A percentile compares a stretch with the other conserved stretches of the same genome.
These are phyloP conservation scores for Juncus effusus DNA, from an alignment of 176 grass and related monocot genomes.

Conservation along the genomic window DNA sequence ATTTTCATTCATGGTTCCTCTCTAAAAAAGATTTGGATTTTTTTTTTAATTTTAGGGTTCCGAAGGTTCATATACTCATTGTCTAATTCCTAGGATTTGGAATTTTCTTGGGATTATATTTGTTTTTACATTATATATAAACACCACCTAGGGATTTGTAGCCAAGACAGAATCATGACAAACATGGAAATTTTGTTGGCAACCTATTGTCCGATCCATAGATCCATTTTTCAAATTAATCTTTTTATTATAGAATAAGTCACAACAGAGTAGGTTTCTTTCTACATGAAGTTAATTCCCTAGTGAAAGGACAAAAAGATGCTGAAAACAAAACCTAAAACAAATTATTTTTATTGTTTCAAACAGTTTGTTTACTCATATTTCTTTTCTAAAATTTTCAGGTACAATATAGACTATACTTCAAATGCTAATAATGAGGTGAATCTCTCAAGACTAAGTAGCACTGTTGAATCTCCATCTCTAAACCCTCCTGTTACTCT, in stretches of 20 bases:
- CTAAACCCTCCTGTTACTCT: slow-evolving; percentile 32
- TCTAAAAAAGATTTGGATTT: background rate
- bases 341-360: too few species aligned
- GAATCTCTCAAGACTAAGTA: slow-evolving; percentile 26
- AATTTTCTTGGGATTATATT: slow-evolving; percentile 65
- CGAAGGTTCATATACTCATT: slow-evolving; percentile 1
- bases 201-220: background rate
- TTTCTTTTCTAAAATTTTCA: slow-evolving; percentile 14
- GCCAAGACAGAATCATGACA: slow-evolving; percentile 29
- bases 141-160: slow-evolving; percentile 65
- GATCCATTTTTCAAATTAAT: background rate
- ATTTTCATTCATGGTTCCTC: background rate
- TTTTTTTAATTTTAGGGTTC: background rate
- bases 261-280: background rate
- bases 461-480: slow-evolving; percentile 22
- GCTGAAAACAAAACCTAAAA: too few species aligned
- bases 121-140: slow-evolving; percentile 46
- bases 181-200: slow-evolving; percentile 6
- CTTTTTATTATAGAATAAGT: background rate
- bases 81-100: slow-evolving; percentile 76
- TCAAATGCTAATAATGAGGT: slow-evolving; percentile 40
- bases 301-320: too few species aligned
- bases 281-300: too few species aligned
- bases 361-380: background rate
- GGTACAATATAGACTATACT: slow-evolving; percentile 33